Conservation (phyloP, 352 stramenopile species). For the Phytophthora parvispora region DNA sequence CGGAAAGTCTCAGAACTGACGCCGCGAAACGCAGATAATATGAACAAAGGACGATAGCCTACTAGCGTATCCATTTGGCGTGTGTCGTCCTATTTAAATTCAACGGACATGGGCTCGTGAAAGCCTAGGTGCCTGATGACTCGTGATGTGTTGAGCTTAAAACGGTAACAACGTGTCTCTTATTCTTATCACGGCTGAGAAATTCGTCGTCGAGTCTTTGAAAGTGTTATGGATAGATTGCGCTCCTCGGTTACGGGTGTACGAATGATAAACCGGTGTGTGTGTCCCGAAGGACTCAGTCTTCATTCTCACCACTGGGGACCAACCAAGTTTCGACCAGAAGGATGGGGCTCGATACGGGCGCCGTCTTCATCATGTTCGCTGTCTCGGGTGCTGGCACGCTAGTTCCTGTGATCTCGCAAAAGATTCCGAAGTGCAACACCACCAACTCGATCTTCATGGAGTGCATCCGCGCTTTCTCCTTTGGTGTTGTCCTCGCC, state of each 20-base stretch:
- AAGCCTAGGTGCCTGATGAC: no score
- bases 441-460: conserved; percentile 34
- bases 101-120: no score
- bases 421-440: conserved; percentile 20
- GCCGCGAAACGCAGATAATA: background rate
- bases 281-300: background rate
- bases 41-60: background rate
- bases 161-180: no score
- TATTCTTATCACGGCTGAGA: no score
- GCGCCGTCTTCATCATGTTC: conserved; percentile 54
- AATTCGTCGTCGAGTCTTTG: background rate
- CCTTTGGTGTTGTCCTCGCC: conserved; percentile 63
- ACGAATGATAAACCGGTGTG: background rate
- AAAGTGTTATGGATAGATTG: background rate
- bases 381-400: conserved; percentile 39
- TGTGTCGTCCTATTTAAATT: background rate
- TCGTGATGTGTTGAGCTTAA: no score
- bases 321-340: background rate
- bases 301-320: background rate
- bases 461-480: conserved; percentile 52
- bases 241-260: background rate
- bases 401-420: conserved; percentile 45
- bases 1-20: background rate
- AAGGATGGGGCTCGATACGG: conserved; percentile 49
- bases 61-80: background rate